Evolutionary conservation across 768 basidiomycete genomes (phyloP), one percentile per base, ranked within the genome.

Genomic region (Collybia nuda): DNA sequence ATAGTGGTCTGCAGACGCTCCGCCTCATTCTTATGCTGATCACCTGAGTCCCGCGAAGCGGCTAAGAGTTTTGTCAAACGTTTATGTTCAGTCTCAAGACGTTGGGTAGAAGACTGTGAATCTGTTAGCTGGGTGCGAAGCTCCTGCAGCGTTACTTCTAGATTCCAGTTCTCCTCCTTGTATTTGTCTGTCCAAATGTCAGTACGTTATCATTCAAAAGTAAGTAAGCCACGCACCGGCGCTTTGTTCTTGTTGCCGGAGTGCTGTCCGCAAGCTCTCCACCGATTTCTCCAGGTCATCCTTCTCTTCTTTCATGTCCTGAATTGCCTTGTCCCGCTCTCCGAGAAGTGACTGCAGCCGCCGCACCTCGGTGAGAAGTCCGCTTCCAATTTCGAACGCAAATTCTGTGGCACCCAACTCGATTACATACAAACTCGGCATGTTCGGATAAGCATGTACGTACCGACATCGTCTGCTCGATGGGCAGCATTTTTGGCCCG

Each of bases 161-260:
- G 84, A 63, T 98, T 96, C 97, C 97, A 98, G 66, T 97, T 98
- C 70, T 95, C 93, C 71, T 98, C 96, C 71, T 93, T 93, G 82
- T 85, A 96, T 56, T 93, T 93, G 66, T 98, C 96, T 88, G 61
- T 24, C 19, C 17, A 2, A 23, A 43, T 23, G 48, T 48, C 41
- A 41, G 35, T 52, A 21, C 21, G 28, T 55, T 40, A 15, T 22
- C 48, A 36, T 23, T 48, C 8, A 42, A 18, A 48, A 3, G 24
- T 26, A 22, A 55, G 44, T 42, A 37, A 52, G 28, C 40, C 47
- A 32, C 82, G 47, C 56, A 88, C 92, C 92, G 51, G 89, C 78
- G 52, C 76, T 87, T 65, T 86, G 82, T 69, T 97, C 91, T 61
- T 93, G 88, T 42, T 85, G 77, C 56, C 82, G 76, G n/a, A 95